Conservation (phyloP, 805 yeast species). For the Phaffomyces opuntiae region DNA sequence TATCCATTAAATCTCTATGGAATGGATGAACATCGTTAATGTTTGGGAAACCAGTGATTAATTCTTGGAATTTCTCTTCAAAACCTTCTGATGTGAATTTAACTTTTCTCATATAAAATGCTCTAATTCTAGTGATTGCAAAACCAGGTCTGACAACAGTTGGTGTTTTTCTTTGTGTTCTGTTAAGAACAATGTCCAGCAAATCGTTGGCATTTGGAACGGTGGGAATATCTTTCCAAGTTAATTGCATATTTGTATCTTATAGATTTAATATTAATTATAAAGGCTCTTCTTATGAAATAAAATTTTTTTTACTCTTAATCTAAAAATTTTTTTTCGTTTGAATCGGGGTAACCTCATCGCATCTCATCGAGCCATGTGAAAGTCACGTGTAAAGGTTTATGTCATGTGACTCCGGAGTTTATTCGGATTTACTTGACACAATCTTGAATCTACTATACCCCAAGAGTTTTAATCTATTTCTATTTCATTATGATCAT, state of each 20-base stretch:
- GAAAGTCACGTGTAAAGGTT: not conserved
- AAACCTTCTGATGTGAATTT: constrained; percentile 95
- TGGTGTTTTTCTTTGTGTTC: constrained; percentile 98
- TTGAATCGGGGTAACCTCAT: not conserved
- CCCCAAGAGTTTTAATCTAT: too few species aligned
- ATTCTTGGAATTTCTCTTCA: constrained; percentile 81
- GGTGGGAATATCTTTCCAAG: constrained; percentile 97
- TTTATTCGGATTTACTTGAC: too few species aligned
- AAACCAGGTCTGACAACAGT: constrained; percentile 98
- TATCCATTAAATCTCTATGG: constrained; percentile 97
- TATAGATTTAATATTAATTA: not conserved
- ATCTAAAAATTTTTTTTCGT: not conserved
- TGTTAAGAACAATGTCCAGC: constrained; percentile 92
- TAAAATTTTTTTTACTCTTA: not conserved
- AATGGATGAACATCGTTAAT: constrained; percentile 97
- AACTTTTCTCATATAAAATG: constrained; percentile 97
- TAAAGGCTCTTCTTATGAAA: not conserved
- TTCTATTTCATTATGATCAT: too few species aligned
- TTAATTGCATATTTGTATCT: constrained; percentile 66
- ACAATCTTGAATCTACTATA: too few species aligned
- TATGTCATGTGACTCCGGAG: too few species aligned
- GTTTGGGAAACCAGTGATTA: constrained; percentile 87
- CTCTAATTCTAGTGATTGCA: constrained; percentile 91
- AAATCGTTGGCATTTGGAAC: constrained; percentile 89
- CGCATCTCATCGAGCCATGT: not conserved